A percentile compares a stretch with the other conserved stretches of the same genome.
These are phyloP conservation scores for Aspergillus brasiliensis DNA, from an alignment of 2,329 filamentous ascomycete species.

Conservation along the genomic window DNA sequence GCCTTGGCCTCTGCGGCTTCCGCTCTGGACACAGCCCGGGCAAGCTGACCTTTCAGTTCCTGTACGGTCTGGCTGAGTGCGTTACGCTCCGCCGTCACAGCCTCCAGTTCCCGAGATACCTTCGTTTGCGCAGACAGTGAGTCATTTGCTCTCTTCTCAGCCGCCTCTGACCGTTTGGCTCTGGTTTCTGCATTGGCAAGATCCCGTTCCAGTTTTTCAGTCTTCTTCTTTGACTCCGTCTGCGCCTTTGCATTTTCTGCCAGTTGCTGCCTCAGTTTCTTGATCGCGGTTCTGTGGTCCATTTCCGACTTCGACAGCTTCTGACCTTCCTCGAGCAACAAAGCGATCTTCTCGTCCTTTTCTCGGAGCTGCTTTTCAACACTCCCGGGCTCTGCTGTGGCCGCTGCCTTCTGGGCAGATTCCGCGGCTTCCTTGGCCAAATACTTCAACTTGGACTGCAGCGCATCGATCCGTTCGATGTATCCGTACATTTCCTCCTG, in stretches of 20 bases:
- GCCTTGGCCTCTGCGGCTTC: constrained; percentile 68
- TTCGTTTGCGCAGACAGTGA: constrained; percentile 55
- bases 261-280: constrained; percentile 66
- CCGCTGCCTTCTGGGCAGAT: constrained; percentile 68
- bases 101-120: constrained; percentile 60
- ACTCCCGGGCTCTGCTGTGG: constrained; percentile 65
- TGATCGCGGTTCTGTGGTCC: constrained; percentile 79
- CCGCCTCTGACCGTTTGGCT: constrained; percentile 61
- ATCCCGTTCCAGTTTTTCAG: constrained; percentile 62
- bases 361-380: constrained; percentile 79
- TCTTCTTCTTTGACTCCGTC: constrained; percentile 55
- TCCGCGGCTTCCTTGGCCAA: constrained; percentile 78
- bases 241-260: constrained; percentile 56
- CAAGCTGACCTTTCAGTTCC: constrained; percentile 70
- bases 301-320: constrained; percentile 84
- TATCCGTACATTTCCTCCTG: constrained; percentile 83
- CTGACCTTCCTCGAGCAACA: constrained; percentile 89
- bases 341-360: constrained; percentile 85
- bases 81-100: constrained; percentile 64
- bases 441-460: constrained; percentile 89
- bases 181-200: constrained; percentile 53
- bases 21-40: constrained; percentile 66
- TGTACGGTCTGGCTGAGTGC: constrained; percentile 66
- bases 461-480: constrained; percentile 84
- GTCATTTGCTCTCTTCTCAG: constrained; percentile 59